These are phyloP conservation scores for Citrus hindsii DNA, from an alignment of 345 rosid genomes.

Conservation along the genomic window DNA sequence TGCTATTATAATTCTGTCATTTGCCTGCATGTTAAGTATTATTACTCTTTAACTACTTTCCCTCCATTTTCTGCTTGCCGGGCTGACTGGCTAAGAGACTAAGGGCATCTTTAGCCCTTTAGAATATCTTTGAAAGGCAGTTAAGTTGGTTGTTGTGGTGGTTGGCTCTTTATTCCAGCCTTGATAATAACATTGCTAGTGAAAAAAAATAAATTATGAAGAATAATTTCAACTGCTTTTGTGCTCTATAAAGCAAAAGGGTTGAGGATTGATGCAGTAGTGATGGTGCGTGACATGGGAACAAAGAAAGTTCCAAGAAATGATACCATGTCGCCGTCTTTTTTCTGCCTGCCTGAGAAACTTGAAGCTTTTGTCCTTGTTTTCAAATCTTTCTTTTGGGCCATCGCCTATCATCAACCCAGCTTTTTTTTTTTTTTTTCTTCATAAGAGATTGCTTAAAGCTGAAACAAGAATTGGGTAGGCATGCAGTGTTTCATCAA, in stretches of 20 bases:
- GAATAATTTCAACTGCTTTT: background rate
- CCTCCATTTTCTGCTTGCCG: background rate
- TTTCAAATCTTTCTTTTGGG: background rate
- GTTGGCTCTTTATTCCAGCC: constrained; percentile 21
- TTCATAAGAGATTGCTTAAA: constrained; percentile 24
- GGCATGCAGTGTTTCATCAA: constrained; percentile 19
- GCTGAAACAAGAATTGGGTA: constrained; percentile 7
- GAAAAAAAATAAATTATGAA: background rate
- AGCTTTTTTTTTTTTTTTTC: background rate
- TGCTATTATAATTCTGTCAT: background rate
- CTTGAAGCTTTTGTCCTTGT: background rate
- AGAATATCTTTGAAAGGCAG: constrained; percentile 10
- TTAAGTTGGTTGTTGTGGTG: constrained; percentile 32
- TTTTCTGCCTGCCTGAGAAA: constrained; percentile 22
- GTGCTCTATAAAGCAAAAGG: background rate
- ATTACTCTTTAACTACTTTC: background rate
- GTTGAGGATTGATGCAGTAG: background rate
- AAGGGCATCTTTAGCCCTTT: background rate
- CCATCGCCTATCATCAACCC: background rate
- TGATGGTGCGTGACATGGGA: constrained; percentile 5
- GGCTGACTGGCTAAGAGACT: too few species aligned
- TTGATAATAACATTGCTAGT: background rate
- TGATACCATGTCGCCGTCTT: background rate
- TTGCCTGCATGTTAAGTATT: background rate
- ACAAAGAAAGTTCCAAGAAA: constrained; percentile 11